Evolutionary conservation across 2,329 filamentous ascomycete species (phyloP).

Genomic region (Calonectria pauciramosa): DNA sequence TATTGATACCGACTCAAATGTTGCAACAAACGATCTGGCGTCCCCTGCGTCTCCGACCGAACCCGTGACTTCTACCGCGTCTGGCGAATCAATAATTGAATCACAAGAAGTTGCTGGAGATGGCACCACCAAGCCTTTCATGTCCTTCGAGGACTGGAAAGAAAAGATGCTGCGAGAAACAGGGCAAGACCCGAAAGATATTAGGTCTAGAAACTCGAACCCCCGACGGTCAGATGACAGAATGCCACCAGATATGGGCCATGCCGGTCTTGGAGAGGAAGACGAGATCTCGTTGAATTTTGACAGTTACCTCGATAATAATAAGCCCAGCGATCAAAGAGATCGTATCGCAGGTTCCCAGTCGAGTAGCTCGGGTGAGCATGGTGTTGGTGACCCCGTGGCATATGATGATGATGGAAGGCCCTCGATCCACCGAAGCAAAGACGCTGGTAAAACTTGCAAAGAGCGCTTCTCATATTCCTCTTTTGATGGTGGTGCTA

Average conservation of each 20-base stretch:
- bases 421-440: slow-evolving; percentile 76
- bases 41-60: slow-evolving; percentile 20
- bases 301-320: slow-evolving; percentile 51
- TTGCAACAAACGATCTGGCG: slow-evolving; percentile 19
- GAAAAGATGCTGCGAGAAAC: slow-evolving; percentile 89
- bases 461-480: slow-evolving; percentile 98
- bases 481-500: slow-evolving; percentile 96
- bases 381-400: slow-evolving; percentile 54
- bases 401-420: slow-evolving; percentile 63
- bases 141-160: slow-evolving; percentile 99
- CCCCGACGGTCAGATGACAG: slow-evolving; percentile 61
- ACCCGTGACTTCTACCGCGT: slow-evolving; percentile 7
- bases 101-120: slow-evolving; percentile 36
- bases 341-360: slow-evolving; percentile 5
- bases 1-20: not conserved
- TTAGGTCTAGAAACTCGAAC: slow-evolving; percentile 73
- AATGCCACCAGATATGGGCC: slow-evolving; percentile 73
- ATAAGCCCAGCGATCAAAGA: slow-evolving; percentile 31
- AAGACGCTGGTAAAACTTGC: slow-evolving; percentile 96
- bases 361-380: slow-evolving; percentile 30
- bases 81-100: slow-evolving; percentile 19
- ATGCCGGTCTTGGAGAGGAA: slow-evolving; percentile 88
- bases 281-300: slow-evolving; percentile 80
- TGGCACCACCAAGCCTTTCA: slow-evolving; percentile 69
- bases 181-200: slow-evolving; percentile 78